phyloP scores from a whole-genome alignment of 805 yeast species.

The Lachancea nothofagi region DNA sequence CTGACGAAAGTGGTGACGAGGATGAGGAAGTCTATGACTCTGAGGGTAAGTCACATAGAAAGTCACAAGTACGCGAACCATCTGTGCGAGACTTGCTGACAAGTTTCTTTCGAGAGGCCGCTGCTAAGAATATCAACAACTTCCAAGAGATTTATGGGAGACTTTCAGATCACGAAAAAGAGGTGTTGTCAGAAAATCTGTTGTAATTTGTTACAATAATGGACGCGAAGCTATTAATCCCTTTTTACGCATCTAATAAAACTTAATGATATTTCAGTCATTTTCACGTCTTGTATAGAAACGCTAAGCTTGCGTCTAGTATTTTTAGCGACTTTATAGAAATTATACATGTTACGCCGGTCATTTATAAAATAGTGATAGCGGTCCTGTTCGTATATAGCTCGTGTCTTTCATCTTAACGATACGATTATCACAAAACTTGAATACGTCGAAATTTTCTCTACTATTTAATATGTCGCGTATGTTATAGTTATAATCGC shows the following conservation, averaged over 20 bases:
- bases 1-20: background rate
- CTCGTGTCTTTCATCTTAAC: no score
- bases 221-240: no score
- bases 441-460: background rate
- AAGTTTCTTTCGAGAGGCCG: constrained; percentile 52
- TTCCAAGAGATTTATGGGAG: constrained; percentile 48
- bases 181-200: constrained; percentile 44
- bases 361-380: no score
- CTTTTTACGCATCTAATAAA: no score
- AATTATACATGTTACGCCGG: no score
- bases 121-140: constrained; percentile 42
- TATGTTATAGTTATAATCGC: background rate
- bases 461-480: background rate
- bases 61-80: constrained; percentile 10
- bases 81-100: constrained; percentile 37
- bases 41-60: background rate
- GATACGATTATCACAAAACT: no score
- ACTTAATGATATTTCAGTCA: no score
- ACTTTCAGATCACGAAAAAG: constrained; percentile 50
- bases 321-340: no score
- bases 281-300: background rate
- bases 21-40: constrained; percentile 16
- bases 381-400: no score
- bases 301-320: no score
- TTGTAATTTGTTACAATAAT: constrained; percentile 23